These are phyloP conservation scores for Aspergillus jensenii DNA, from an alignment of 2,329 filamentous ascomycete species.

Conservation along the genomic window DNA sequence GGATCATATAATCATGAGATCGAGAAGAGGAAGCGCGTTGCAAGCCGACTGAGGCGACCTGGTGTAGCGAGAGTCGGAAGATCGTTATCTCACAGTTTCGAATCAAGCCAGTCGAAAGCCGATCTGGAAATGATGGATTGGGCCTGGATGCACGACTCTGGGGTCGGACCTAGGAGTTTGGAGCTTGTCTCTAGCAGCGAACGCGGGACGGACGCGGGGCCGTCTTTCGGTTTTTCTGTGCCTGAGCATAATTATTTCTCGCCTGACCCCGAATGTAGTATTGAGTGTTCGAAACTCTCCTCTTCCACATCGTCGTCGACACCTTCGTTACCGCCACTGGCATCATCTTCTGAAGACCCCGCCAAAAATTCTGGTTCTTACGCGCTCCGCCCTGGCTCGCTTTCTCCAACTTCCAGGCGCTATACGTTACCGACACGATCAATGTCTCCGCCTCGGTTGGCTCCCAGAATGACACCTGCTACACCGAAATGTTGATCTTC, in stretches of 20 bases:
- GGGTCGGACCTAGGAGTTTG: constrained; percentile 3
- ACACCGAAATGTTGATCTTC: constrained; percentile 1
- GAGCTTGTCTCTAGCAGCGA: constrained; percentile 11
- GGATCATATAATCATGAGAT: constrained; percentile 35
- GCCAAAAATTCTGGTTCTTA: neutral
- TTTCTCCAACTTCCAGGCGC: neutral
- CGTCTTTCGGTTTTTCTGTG: constrained; percentile 8
- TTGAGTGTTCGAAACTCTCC: neutral
- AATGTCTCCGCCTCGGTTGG: constrained; percentile 8
- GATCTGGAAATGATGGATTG: constrained; percentile 2
- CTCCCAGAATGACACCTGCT: constrained; percentile 20
- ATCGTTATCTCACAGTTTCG: constrained; percentile 15
- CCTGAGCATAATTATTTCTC: constrained; percentile 8
- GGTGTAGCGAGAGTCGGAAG: constrained; percentile 15
- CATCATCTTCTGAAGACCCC: neutral
- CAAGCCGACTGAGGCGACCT: constrained; percentile 8
- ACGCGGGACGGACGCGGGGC: constrained; percentile 5
- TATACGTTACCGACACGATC: constrained; percentile 9
- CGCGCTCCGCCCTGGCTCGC: neutral
- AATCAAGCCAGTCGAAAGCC: neutral
- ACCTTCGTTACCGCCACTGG: neutral
- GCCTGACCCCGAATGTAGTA: constrained; percentile 5
- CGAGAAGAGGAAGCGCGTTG: constrained; percentile 18
- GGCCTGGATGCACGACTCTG: neutral
- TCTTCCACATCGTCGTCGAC: neutral